Conservation (phyloP, 768 basidiomycete species). For the Leucocoprinus birnbaumii region DNA sequence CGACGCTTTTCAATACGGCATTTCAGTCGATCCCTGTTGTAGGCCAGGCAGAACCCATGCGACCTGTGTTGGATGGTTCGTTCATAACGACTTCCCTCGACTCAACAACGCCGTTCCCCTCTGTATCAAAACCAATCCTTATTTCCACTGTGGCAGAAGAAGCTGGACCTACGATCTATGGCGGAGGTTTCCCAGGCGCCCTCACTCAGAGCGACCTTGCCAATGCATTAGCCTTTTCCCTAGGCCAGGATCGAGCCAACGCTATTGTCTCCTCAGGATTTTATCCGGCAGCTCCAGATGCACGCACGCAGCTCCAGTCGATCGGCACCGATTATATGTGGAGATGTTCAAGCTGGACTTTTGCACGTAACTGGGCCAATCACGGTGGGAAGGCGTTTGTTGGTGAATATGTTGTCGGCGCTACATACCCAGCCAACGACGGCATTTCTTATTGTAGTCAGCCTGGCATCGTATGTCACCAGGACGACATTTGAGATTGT, state of each 20-base stretch:
- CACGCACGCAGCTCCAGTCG: constrained; percentile 50
- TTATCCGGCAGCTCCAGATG: constrained; percentile 48
- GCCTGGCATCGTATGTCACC: constrained; percentile 64
- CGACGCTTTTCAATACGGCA: constrained; percentile 40
- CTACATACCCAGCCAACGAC: constrained; percentile 70
- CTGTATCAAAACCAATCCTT: constrained; percentile 62
- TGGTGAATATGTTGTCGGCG: constrained; percentile 61
- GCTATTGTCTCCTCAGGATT: constrained; percentile 40
- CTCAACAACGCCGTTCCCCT: constrained; percentile 55
- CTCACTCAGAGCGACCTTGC: constrained; percentile 38
- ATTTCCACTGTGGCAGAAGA: constrained; percentile 74
- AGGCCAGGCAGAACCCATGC: constrained; percentile 55
- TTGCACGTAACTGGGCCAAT: constrained; percentile 64
- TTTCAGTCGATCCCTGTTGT: constrained; percentile 47
- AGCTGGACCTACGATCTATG: constrained; percentile 62
- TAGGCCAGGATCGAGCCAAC: constrained; percentile 44
- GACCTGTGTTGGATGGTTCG: constrained; percentile 65
- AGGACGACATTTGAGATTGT: constrained; percentile 83
- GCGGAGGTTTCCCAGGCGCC: constrained; percentile 31
- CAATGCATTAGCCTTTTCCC: constrained; percentile 34
- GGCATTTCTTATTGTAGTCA: constrained; percentile 52
- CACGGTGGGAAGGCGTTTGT: constrained; percentile 67
- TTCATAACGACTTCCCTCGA: constrained; percentile 68
- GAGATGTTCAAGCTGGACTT: constrained; percentile 70
- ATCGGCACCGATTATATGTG: constrained; percentile 70